Evolutionary conservation across 1,284 basidiomycete genomes (phyloP).

Genomic region (Vanrija humicola): DNA sequence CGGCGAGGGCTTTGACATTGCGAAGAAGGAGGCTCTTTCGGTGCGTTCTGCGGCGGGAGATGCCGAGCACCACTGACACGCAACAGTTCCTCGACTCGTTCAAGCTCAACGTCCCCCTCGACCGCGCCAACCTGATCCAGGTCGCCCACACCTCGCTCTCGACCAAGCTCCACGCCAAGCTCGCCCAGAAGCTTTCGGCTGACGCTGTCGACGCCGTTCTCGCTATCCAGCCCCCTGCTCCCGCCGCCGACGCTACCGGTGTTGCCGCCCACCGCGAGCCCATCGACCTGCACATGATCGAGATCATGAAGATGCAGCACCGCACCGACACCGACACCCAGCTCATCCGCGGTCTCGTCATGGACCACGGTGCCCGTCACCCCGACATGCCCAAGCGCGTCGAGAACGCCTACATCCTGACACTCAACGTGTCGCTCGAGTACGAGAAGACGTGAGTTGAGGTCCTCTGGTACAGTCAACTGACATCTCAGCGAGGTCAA

Average conservation of each 20-base stretch:
- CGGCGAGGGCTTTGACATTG: constrained; percentile 91
- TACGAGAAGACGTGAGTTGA: constrained; percentile 94
- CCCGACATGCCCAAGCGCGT: constrained; percentile 99
- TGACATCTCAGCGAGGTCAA: constrained; percentile 80
- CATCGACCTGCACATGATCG: constrained; percentile 98
- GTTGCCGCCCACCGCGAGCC: constrained; percentile 72
- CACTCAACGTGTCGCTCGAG: constrained; percentile 95
- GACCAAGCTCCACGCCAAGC: constrained; percentile 79
- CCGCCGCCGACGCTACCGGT: constrained; percentile 56
- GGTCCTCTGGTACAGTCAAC: neutral
- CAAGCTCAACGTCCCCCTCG: constrained; percentile 66
- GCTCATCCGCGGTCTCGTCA: constrained; percentile 87
- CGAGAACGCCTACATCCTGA: constrained; percentile 94
- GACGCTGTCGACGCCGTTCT: constrained; percentile 95
- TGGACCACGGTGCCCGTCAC: constrained; percentile 88
- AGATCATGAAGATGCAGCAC: constrained; percentile 99
- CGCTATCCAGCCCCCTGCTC: constrained; percentile 72
- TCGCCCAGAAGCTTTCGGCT: constrained; percentile 85
- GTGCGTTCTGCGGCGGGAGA: constrained; percentile 52
- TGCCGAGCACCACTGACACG: neutral
- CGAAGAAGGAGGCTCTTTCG: constrained; percentile 86
- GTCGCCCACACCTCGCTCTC: constrained; percentile 92
- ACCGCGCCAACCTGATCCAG: constrained; percentile 85
- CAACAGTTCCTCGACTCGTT: constrained; percentile 85
- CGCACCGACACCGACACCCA: constrained; percentile 97